Evolutionary conservation across 148 eudicot species (phyloP).

Genomic region (Pharnaceum exiguum): DNA sequence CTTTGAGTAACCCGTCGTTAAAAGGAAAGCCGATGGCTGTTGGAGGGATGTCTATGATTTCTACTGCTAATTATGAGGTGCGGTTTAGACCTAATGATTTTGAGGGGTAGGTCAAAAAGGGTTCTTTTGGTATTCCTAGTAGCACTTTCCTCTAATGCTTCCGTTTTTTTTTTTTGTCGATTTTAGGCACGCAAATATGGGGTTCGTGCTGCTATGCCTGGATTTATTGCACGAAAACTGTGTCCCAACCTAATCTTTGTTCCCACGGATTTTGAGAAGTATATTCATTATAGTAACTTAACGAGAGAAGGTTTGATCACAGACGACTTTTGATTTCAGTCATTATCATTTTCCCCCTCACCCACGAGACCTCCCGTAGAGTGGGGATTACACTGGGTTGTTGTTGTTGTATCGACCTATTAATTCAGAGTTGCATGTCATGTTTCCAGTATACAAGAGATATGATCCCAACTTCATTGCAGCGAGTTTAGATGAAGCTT

Average conservation of each 20-base stretch:
- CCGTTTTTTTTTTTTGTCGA: conserved; percentile 13
- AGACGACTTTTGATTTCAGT: background rate
- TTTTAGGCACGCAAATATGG: conserved; percentile 90
- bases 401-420: no score
- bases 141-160: conserved; percentile 1
- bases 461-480: conserved; percentile 86
- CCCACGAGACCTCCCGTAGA: no score
- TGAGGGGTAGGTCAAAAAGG: no score
- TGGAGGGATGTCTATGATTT: conserved; percentile 93
- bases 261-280: conserved; percentile 80
- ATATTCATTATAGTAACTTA: conserved; percentile 75
- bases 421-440: conserved; percentile 6
- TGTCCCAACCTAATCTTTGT: conserved; percentile 91
- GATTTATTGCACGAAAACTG: conserved; percentile 88
- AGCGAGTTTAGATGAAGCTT: conserved; percentile 94
- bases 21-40: conserved; percentile 96
- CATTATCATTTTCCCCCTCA: background rate
- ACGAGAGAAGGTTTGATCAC: conserved; percentile 73
- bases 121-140: no score
- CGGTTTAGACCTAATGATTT: conserved; percentile 11
- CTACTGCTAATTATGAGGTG: conserved; percentile 99
- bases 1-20: conserved; percentile 67
- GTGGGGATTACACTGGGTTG: no score
- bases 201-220: conserved; percentile 99
- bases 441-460: conserved; percentile 57